Conservation (phyloP, 306 rosid genomes). For the Luffa acutangula region DNA sequence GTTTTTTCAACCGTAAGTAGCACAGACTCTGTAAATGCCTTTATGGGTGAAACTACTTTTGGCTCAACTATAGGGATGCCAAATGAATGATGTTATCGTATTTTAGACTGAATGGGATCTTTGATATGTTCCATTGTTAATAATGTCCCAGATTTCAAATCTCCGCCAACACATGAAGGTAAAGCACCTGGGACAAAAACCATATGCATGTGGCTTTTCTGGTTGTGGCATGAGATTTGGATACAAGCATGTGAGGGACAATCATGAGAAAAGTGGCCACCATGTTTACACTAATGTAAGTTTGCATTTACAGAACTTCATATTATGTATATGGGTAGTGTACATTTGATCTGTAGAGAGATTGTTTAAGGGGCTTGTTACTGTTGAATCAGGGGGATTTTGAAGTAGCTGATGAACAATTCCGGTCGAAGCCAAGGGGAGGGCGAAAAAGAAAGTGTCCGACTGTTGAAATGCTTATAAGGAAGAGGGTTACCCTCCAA, state of each 20-base stretch:
- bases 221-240: constrained; percentile 76
- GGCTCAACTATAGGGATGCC: background rate
- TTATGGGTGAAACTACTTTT: background rate
- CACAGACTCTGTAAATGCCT: background rate
- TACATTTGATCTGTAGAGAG: background rate
- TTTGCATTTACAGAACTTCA: background rate
- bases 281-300: constrained; percentile 56
- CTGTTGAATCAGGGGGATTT: constrained; percentile 55
- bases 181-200: constrained; percentile 47
- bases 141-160: constrained; percentile 52
- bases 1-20: constrained; percentile 58
- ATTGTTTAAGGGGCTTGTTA: background rate
- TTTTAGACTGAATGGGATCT: background rate
- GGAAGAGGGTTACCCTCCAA: constrained; percentile 64
- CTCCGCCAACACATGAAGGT: constrained; percentile 60
- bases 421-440: constrained; percentile 63
- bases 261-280: constrained; percentile 45
- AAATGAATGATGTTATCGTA: no score
- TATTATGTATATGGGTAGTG: background rate
- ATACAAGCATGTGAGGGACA: constrained; percentile 77
- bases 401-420: constrained; percentile 56
- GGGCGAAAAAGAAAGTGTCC: constrained; percentile 67
- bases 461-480: constrained; percentile 47
- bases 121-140: background rate
- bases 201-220: constrained; percentile 49